phyloP scores from a whole-genome alignment of 1,284 basidiomycete genomes.

The Ganoderma multipileum region DNA sequence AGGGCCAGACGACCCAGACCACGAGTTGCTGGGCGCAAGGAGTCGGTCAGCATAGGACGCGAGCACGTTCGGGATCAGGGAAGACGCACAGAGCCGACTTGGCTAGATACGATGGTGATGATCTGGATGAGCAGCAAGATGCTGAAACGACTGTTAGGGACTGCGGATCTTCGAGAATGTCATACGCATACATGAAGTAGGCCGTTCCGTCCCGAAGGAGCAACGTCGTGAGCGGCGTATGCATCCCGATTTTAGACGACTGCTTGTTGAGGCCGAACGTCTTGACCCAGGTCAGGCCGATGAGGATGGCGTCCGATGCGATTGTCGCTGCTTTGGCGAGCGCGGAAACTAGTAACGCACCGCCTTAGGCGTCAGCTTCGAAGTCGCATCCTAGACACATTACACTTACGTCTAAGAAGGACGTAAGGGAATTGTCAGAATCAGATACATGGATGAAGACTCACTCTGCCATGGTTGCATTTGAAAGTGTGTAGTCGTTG shows the following conservation, averaged over 20 bases:
- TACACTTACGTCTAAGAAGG: neutral
- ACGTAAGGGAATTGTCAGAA: neutral
- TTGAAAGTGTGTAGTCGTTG: neutral
- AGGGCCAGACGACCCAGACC: neutral
- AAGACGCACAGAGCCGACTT: constrained; percentile 1
- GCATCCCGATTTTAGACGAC: neutral
- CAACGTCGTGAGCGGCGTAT: neutral
- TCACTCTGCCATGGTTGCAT: neutral
- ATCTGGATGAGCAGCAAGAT: neutral
- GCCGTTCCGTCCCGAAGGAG: constrained; percentile 10
- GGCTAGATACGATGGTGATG: constrained; percentile 3
- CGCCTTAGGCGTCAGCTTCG: neutral
- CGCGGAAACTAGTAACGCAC: neutral
- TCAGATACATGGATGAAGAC: neutral
- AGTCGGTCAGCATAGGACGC: neutral
- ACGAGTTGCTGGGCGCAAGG: neutral
- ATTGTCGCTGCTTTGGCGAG: neutral
- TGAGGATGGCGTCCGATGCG: constrained; percentile 10
- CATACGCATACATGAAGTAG: constrained; percentile 9
- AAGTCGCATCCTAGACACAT: neutral
- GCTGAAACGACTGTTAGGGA: neutral
- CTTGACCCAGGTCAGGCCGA: constrained; percentile 18
- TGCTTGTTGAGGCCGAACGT: constrained; percentile 7
- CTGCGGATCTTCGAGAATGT: neutral
- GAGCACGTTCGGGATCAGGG: neutral